Base-by-base conservation (phyloP, 371 early-diverging fungal species). In the Actinomucor elegans region DNA sequence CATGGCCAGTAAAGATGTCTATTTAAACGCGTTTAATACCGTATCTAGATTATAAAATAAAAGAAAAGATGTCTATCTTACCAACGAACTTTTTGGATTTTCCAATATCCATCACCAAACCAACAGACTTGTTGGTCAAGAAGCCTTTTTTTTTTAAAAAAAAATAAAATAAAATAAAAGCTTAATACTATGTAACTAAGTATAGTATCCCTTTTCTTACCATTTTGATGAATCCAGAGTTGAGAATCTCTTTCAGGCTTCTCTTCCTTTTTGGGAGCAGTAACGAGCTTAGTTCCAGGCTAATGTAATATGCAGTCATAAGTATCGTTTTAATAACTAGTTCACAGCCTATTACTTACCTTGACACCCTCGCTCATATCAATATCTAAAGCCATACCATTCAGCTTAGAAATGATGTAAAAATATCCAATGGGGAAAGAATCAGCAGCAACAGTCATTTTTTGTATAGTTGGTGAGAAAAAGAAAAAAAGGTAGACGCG, bases 381-480 rank as follows among this genome's bases (percentile, higher is more conserved):
- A 34, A 71, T 63, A 50, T 73, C 77, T 5, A 71, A 33, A 29
- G 60, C 72, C 7, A 75, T 40, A 17, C 64, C 68, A 41, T 64
- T 67, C 52, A 77, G 33, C 35, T 71, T 64, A 36, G 69, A 71
- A 43, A 71, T 47, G 40, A 69, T 67, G 26, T 65, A 73, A 45
- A 68, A 73, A 62, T 69, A 64, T 18, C 81, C 81, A 45, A 69
- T 57, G 21, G 77, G 77, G 15, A 77, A 77, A 10, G 54, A 14
- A 27, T 48, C 45, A 33, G 49, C 28, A 21, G 34, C 40, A 24
- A 65, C 47, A 33, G 72, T 72, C 72, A 72, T 72, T 37, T 43
- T 62, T 41, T 27, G 23, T 20, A 32, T 8, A 12, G 34, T 37
- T 32, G 2, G 15, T 14, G 15, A 33, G 49, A 23, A 36, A 46